Conservation (phyloP, 495 filamentous ascomycete genomes). For the Hypoxylon fragiforme region DNA sequence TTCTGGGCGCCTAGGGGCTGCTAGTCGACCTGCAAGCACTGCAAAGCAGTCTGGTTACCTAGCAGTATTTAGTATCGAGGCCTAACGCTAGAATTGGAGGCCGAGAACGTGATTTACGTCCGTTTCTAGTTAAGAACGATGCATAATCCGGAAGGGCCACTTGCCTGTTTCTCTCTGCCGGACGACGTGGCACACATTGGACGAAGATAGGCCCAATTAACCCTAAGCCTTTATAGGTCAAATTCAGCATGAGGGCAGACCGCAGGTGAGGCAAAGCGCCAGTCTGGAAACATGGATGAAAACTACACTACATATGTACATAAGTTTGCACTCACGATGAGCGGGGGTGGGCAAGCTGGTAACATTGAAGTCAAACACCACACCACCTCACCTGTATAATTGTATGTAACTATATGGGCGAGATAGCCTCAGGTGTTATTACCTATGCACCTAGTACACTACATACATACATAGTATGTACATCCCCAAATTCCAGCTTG, state of each 20-base stretch:
- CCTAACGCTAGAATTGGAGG: slow-evolving; percentile 20
- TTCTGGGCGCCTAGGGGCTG: too few species aligned
- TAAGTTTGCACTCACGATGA: too few species aligned
- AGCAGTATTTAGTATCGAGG: not conserved
- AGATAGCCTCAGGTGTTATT: too few species aligned
- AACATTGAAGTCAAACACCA: too few species aligned
- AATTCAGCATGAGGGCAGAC: slow-evolving; percentile 21
- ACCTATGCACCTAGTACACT: too few species aligned
- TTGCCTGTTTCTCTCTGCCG: slow-evolving; percentile 9
- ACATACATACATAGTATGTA: too few species aligned
- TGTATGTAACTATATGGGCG: too few species aligned
- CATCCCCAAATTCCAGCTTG: too few species aligned
- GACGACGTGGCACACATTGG: slow-evolving; percentile 31
- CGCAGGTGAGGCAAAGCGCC: slow-evolving; percentile 23
- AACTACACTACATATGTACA: not conserved
- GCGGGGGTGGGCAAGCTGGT: too few species aligned
- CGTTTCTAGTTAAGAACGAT: slow-evolving; percentile 26
- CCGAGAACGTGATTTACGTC: slow-evolving; percentile 18
- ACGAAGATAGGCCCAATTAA: slow-evolving; percentile 20
- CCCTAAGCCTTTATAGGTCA: slow-evolving; percentile 23
- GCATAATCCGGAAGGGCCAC: slow-evolving; percentile 33
- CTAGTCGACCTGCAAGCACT: too few species aligned
- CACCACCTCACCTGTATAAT: too few species aligned
- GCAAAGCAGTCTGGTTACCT: not conserved
- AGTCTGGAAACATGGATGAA: slow-evolving; percentile 15